These are phyloP conservation scores for Macrophomina phaseolina DNA, from an alignment of 2,329 filamentous ascomycete genomes.

Conservation along the genomic window DNA sequence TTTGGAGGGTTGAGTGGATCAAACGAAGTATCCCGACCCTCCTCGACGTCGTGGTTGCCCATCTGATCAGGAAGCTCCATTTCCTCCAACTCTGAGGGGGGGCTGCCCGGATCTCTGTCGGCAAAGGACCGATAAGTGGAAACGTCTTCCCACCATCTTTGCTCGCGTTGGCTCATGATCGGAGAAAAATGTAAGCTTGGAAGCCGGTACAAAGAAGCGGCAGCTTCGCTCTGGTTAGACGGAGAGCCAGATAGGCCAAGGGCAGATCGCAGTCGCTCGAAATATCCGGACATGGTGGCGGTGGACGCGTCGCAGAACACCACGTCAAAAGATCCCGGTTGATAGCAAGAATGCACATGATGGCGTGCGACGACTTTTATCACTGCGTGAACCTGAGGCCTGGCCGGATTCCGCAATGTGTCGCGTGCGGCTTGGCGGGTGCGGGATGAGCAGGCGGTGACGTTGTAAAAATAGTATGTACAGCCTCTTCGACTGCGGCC, in stretches of 20 bases:
- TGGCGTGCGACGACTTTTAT: background rate
- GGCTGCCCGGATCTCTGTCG: slow-evolving; percentile 23
- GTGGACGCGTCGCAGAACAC: background rate
- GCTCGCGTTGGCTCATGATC: background rate
- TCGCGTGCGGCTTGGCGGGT: background rate
- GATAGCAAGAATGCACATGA: background rate
- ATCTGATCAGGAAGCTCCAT: background rate
- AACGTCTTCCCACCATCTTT: slow-evolving; percentile 10
- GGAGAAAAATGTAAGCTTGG: slow-evolving; percentile 10
- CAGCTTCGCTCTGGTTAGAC: background rate
- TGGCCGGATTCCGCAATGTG: background rate
- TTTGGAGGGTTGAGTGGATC: background rate
- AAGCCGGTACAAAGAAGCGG: background rate
- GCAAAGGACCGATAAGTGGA: slow-evolving; percentile 8
- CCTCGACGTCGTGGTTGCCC: background rate
- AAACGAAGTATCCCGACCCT: background rate
- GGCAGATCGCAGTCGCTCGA: background rate
- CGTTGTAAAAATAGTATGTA: slow-evolving; percentile 18
- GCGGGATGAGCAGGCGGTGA: slow-evolving; percentile 6
- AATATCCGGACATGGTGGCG: background rate
- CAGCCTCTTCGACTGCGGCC: slow-evolving; percentile 11
- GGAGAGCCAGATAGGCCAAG: background rate
- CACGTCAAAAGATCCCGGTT: background rate
- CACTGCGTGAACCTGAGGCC: background rate
- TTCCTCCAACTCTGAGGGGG: background rate